Conservation (phyloP, 148 eudicot species). For the Euryodendron excelsum region DNA sequence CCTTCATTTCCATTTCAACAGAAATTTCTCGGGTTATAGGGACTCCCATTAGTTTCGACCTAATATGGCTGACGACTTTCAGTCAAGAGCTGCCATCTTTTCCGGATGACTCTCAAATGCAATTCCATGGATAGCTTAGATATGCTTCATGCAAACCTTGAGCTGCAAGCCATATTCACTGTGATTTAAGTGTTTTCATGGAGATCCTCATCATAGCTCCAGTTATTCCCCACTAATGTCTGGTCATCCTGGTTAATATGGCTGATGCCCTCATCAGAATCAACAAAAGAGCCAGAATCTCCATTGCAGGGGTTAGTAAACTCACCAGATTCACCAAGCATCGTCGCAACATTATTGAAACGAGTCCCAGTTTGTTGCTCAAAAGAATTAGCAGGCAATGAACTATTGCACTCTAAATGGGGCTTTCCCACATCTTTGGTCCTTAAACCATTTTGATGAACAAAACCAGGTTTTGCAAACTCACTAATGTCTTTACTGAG, state of each 20-base stretch:
- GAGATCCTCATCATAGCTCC: not conserved
- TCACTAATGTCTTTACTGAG: not conserved
- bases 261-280: not conserved
- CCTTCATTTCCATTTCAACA: not conserved
- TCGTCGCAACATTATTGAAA: not conserved
- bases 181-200: not conserved
- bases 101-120: not conserved
- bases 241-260: not conserved
- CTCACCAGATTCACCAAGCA: not conserved
- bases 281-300: not conserved
- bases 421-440: not conserved
- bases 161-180: not conserved
- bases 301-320: constrained; percentile 8
- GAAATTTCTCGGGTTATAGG: not conserved
- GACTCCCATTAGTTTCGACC: not conserved
- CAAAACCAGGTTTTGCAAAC: not conserved
- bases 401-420: not conserved
- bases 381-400: not conserved
- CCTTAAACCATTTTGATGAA: constrained; percentile 2
- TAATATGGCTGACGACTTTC: too few relatives aligned
- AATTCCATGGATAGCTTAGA: not conserved
- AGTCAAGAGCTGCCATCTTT: too few relatives aligned
- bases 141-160: constrained; percentile 3
- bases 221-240: not conserved
- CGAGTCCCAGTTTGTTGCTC: constrained; percentile 12